Percentiles rank a stretch among this genome's conserved stretches.
Evolutionary conservation across 352 stramenopile species (phyloP).

Genomic region (Phytophthora chlamydospora): DNA sequence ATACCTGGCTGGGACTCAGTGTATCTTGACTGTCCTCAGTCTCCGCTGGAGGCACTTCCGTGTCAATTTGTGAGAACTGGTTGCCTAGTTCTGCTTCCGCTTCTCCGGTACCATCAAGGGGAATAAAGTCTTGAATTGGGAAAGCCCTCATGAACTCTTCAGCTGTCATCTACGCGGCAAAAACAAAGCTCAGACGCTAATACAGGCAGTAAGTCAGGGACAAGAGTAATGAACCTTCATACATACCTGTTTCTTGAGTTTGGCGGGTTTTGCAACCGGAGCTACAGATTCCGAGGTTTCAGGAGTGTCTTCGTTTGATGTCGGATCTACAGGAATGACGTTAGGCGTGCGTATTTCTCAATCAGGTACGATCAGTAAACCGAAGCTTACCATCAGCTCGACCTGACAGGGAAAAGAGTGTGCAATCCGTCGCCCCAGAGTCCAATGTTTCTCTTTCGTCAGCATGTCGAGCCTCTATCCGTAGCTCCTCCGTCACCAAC

Average conservation of each 20-base stretch:
- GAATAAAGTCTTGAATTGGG: constrained; percentile 78
- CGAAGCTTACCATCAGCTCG: constrained; percentile 18
- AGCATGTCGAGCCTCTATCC: constrained; percentile 47
- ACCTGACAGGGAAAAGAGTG: constrained; percentile 24
- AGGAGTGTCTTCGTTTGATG: neutral
- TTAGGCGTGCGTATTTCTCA: too few species aligned
- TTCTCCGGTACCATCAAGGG: constrained; percentile 18
- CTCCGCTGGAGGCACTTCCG: neutral
- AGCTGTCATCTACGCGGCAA: constrained; percentile 38
- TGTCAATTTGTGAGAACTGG: neutral
- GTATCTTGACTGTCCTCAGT: constrained; percentile 1
- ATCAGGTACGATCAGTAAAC: neutral
- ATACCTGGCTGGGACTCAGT: too few species aligned
- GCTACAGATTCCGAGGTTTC: neutral
- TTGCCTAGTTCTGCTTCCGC: neutral
- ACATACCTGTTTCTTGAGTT: constrained; percentile 32
- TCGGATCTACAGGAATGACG: constrained; percentile 5
- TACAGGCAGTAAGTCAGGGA: neutral
- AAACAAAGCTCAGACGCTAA: neutral
- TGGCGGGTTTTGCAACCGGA: constrained; percentile 4
- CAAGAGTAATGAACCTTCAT: neutral
- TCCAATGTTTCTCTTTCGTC: constrained; percentile 37
- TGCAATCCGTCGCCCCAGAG: constrained; percentile 48
- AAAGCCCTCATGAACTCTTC: constrained; percentile 74
- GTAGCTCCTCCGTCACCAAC: constrained; percentile 50